Evolutionary conservation across 305 asterid genomes (phyloP).

Genomic region (Fraxinus greggii): DNA sequence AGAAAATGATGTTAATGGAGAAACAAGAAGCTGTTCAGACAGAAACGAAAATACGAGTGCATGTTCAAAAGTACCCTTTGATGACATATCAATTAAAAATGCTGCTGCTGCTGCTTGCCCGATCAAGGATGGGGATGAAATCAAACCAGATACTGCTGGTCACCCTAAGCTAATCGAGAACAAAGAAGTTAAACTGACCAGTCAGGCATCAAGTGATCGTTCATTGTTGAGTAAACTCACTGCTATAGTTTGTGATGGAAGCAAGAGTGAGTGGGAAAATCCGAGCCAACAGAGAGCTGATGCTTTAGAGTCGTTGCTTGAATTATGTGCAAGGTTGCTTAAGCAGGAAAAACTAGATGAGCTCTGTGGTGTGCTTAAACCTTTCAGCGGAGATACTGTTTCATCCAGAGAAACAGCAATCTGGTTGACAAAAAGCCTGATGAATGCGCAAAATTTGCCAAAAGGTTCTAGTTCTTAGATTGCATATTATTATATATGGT

Average conservation of each 20-base stretch:
- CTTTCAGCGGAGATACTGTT: constrained; percentile 81
- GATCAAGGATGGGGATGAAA: constrained; percentile 19
- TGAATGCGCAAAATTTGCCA: constrained; percentile 64
- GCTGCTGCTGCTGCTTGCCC: not conserved
- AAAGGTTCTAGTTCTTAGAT: constrained; percentile 37
- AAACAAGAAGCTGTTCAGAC: constrained; percentile 20
- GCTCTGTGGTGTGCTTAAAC: constrained; percentile 82
- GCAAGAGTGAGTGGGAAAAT: constrained; percentile 41
- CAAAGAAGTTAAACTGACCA: constrained; percentile 23
- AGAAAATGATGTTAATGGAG: constrained; percentile 35
- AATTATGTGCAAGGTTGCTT: constrained; percentile 83
- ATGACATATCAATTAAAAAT: constrained; percentile 18
- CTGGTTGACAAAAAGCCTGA: constrained; percentile 83
- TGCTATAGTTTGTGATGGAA: constrained; percentile 31
- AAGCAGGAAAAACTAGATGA: constrained; percentile 90
- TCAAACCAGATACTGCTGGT: constrained; percentile 13
- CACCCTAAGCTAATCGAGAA: constrained; percentile 22
- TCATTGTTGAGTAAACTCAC: constrained; percentile 25
- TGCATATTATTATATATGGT: not conserved
- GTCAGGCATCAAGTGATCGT: constrained; percentile 14
- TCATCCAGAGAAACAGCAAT: constrained; percentile 96
- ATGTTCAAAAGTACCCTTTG: constrained; percentile 20
- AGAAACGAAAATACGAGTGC: constrained; percentile 24
- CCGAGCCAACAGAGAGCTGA: constrained; percentile 49
- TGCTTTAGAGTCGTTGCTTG: constrained; percentile 91